Base-by-base conservation (phyloP, 306 rosid genomes). In the Trichosanthes cucumerina region DNA sequence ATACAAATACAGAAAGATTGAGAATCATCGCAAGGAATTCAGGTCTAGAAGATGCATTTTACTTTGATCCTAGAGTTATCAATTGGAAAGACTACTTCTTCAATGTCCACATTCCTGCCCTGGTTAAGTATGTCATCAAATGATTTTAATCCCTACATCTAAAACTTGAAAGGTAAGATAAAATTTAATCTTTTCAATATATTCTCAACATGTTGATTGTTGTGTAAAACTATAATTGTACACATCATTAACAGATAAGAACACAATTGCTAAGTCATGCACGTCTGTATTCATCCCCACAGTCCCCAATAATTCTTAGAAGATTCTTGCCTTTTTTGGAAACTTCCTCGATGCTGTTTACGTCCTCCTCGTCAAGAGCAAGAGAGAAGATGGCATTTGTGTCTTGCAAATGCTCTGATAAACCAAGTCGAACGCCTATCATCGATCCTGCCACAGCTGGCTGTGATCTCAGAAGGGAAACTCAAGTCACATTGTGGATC, bases 211-310 rank as follows among this genome's bases (percentile, higher is more conserved):
- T 31, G 34, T 8, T 34, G 41, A 64, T 16, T 34, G 11, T 36
- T 36, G 71, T 64, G 71, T 64, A 3, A 64, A 39, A 34, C 18
- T 34, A 64, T 64, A 14, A 34, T 34, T 16, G 1, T 16, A 34
- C 56, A 28, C 28, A 23, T 70, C 21, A 70, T 24, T 12, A 21
- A 6, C 56, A 70, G 36, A 23, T 41, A 13, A 71, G 57, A 71
- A 71, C 38, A 46, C 38, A 44, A 23, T 24, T 24, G 56, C 76
- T 13, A 24, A 50, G 58, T 89, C 83, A 94, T 53, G 79, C 83
- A 49, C 98, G 95, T 85, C 98, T 87, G 81, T 95, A 92, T 83
- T 94, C 98, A 81, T 92, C 98, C 84, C 98, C 98, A 38, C 98
- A 89, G 72, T 95, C 98, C 59, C 98, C 98, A 72, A 95, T 95